Evolutionary conservation across 192 early-diverging fungal genomes (phyloP).

Genomic region (Backusella macrospora): DNA sequence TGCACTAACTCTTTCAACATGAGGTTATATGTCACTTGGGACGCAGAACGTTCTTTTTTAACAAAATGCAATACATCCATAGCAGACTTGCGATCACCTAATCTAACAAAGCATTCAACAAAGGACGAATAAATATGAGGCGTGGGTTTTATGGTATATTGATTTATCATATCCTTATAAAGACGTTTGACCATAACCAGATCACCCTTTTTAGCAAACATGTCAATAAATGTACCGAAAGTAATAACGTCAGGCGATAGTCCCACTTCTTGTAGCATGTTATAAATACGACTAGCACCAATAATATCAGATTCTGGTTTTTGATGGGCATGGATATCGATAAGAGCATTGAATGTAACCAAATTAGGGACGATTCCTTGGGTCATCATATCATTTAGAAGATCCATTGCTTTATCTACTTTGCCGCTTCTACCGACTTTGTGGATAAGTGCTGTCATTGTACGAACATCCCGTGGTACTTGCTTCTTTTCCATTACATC

Average conservation of each 20-base stretch:
- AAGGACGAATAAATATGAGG: slow-evolving; percentile 30
- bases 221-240: slow-evolving; percentile 52
- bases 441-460: slow-evolving; percentile 40
- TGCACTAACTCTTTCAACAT: slow-evolving; percentile 44
- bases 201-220: slow-evolving; percentile 51
- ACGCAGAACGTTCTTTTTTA: background rate
- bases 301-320: slow-evolving; percentile 44
- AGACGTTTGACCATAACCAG: slow-evolving; percentile 34
- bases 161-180: slow-evolving; percentile 50
- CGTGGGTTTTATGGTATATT: slow-evolving; percentile 40
- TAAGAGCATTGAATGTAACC: slow-evolving; percentile 50
- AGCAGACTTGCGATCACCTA: slow-evolving; percentile 24
- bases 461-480: slow-evolving; percentile 25
- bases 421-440: slow-evolving; percentile 34
- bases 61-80: slow-evolving; percentile 23
- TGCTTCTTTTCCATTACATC: slow-evolving; percentile 36
- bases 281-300: slow-evolving; percentile 45
- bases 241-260: slow-evolving; percentile 48
- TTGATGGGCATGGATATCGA: slow-evolving; percentile 45
- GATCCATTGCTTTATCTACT: slow-evolving; percentile 33
- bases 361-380: slow-evolving; percentile 38
- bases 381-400: slow-evolving; percentile 36
- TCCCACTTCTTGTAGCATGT: slow-evolving; percentile 37
- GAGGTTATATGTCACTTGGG: slow-evolving; percentile 43
- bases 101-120: slow-evolving; percentile 29